phyloP scores from a whole-genome alignment of 2,329 filamentous ascomycete species.

The Phyllosticta ampelicida region DNA sequence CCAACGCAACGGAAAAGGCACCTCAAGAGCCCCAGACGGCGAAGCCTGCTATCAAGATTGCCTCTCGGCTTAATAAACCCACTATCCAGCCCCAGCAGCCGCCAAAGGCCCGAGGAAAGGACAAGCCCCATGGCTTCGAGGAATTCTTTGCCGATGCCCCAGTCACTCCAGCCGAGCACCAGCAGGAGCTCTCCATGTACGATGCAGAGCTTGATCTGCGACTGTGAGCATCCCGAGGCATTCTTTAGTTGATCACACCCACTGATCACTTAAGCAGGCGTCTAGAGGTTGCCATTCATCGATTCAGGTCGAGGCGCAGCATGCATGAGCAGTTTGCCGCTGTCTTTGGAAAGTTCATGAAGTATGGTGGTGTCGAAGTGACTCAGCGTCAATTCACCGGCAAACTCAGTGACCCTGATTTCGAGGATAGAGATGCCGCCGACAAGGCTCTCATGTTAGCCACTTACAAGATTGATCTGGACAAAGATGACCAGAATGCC shows the following conservation, averaged over 20 bases:
- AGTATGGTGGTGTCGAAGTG: conserved; percentile 68
- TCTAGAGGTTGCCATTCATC: conserved; percentile 74
- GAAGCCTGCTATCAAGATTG: neutral
- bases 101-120: conserved; percentile 1
- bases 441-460: conserved; percentile 56
- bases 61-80: neutral
- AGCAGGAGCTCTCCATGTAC: conserved; percentile 61
- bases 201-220: conserved; percentile 34
- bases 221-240: conserved; percentile 30
- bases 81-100: conserved; percentile 10
- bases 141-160: conserved; percentile 73
- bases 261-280: conserved; percentile 33
- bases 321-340: conserved; percentile 51
- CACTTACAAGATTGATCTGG: conserved; percentile 46
- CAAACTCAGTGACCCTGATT: conserved; percentile 48
- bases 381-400: conserved; percentile 52
- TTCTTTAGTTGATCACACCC: neutral
- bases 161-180: conserved; percentile 57
- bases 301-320: conserved; percentile 67
- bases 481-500: conserved; percentile 36
- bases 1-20: conserved; percentile 4
- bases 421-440: conserved; percentile 50
- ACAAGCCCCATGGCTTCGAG: conserved; percentile 39
- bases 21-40: neutral
- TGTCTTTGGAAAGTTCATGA: conserved; percentile 70